These are phyloP conservation scores for Porogramme epimiltina DNA, from an alignment of 1,284 basidiomycete genomes.

Conservation along the genomic window DNA sequence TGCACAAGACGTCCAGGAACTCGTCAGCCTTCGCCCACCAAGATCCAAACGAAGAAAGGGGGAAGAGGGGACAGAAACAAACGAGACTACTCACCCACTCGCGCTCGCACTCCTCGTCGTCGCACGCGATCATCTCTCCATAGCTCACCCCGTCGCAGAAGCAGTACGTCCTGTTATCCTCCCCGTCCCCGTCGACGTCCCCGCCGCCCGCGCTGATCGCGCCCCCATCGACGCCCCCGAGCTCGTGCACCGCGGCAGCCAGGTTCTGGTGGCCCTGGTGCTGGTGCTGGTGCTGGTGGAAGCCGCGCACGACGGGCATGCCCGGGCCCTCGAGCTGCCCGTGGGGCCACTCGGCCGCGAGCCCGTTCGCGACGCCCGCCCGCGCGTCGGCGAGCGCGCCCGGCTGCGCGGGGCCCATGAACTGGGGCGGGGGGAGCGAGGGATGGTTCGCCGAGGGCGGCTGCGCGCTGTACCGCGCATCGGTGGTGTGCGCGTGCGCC, in stretches of 20 bases:
- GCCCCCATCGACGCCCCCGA: neutral
- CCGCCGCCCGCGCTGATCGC: conserved; percentile 24
- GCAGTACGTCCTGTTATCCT: conserved; percentile 83
- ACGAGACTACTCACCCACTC: conserved; percentile 99
- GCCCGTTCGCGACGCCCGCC: neutral
- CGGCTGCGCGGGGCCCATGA: conserved; percentile 13
- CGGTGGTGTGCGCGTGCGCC: conserved; percentile 29
- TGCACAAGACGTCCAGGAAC: too few relatives aligned
- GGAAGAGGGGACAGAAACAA: conserved; percentile 1
- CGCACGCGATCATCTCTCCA: conserved; percentile 98
- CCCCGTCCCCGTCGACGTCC: conserved; percentile 58
- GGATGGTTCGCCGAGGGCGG: conserved; percentile 43
- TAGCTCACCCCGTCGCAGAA: conserved; percentile 86
- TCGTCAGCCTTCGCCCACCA: too few relatives aligned
- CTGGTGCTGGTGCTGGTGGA: too few relatives aligned
- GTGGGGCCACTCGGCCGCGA: conserved; percentile 41
- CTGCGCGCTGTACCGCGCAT: conserved; percentile 36
- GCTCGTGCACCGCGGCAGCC: conserved; percentile 9
- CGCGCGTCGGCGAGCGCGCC: conserved; percentile 17
- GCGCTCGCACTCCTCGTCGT: conserved; percentile 82
- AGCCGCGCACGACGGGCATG: conserved; percentile 58
- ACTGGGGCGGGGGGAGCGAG: conserved; percentile 44
- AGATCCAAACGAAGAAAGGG: neutral
- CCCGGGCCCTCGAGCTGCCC: conserved; percentile 74
- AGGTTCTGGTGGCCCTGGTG: too few relatives aligned